Conservation (phyloP, 495 filamentous ascomycete genomes). For the Annulohypoxylon moriforme region DNA sequence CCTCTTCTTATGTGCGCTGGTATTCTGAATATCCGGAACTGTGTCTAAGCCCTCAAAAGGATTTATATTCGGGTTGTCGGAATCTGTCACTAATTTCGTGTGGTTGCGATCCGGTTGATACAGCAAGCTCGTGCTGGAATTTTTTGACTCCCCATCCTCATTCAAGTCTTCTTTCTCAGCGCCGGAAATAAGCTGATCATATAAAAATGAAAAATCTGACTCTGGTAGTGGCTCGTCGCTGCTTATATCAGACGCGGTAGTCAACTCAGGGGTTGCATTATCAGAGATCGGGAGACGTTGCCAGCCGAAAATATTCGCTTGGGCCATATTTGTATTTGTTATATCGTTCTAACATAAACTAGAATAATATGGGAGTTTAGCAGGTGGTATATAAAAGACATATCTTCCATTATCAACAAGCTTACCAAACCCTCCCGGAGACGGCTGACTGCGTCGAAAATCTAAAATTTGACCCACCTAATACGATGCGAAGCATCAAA, state of each 20-base stretch:
- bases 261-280: background rate
- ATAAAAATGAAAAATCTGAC: background rate
- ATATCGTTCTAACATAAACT: background rate
- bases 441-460: background rate
- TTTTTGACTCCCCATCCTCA: background rate
- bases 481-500: background rate
- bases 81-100: background rate
- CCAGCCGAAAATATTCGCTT: background rate
- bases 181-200: background rate
- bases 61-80: background rate
- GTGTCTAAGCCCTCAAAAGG: constrained; percentile 12
- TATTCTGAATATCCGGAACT: constrained; percentile 21
- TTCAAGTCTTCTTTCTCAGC: background rate
- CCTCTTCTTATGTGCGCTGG: constrained; percentile 2
- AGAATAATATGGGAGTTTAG: constrained; percentile 2
- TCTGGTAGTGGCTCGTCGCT: background rate
- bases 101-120: background rate
- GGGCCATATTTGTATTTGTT: constrained; percentile 6
- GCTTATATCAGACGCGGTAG: background rate
- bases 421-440: background rate
- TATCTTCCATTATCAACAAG: background rate
- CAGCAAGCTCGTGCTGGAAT: background rate
- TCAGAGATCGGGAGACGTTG: background rate
- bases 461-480: background rate
- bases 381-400: background rate